These are phyloP conservation scores for Isochrysis galbana DNA, from an alignment of 78 protist genomes.

Conservation along the genomic window DNA sequence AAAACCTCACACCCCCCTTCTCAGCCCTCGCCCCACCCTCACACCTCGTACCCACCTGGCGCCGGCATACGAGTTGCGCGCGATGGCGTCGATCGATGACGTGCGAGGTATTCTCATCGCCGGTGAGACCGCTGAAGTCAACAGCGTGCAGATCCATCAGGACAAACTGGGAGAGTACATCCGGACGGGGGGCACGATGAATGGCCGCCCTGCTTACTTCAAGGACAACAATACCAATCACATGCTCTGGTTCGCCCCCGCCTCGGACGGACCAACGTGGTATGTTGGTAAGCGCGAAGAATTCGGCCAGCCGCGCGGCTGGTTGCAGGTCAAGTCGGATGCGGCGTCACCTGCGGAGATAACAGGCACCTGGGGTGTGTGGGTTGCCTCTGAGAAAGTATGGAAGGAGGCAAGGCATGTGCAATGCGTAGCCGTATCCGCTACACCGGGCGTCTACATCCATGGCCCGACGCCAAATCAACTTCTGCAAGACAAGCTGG, in stretches of 20 bases:
- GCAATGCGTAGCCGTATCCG: background rate
- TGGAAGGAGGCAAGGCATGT: background rate
- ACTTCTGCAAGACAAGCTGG: background rate
- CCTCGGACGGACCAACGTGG: background rate
- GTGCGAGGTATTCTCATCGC: background rate
- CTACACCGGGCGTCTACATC: background rate
- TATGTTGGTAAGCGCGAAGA: background rate
- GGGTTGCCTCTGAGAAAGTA: background rate
- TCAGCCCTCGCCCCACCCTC: too few species aligned
- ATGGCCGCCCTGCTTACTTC: background rate
- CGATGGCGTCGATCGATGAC: background rate
- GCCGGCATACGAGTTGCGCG: too few species aligned
- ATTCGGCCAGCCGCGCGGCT: background rate
- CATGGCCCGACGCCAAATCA: background rate
- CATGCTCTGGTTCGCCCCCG: background rate
- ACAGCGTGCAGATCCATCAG: background rate
- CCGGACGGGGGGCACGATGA: background rate
- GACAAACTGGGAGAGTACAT: background rate
- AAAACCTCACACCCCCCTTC: too few species aligned
- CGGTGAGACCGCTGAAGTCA: background rate
- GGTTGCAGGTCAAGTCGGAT: conserved; percentile 13
- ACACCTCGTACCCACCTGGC: too few species aligned
- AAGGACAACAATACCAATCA: conserved; percentile 17
- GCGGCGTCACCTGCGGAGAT: background rate
- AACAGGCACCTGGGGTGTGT: background rate